Evolutionary conservation across 345 rosid genomes (phyloP).

Genomic region (Schrenkiella parvula): DNA sequence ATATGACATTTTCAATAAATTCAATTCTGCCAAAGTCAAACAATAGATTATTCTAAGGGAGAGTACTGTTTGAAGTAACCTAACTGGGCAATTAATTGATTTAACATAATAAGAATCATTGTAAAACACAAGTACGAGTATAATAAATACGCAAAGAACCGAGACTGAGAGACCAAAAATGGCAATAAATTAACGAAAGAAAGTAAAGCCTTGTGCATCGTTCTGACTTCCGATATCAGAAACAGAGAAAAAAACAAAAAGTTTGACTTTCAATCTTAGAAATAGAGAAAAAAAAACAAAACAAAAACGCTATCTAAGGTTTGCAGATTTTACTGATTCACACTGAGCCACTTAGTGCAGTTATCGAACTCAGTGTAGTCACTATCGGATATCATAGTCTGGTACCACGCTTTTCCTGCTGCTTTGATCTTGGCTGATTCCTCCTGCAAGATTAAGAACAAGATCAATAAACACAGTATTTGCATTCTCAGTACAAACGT

Average conservation of each 20-base stretch:
- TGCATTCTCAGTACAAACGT: no score
- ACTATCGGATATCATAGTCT: slow-evolving; percentile 67
- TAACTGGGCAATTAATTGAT: neutral
- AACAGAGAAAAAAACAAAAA: neutral
- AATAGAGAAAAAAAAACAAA: neutral
- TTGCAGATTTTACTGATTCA: slow-evolving; percentile 35
- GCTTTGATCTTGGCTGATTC: slow-evolving; percentile 55
- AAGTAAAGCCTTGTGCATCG: neutral
- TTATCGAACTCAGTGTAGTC: slow-evolving; percentile 69
- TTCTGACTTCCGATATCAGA: neutral
- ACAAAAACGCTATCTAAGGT: neutral
- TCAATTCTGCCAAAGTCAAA: neutral
- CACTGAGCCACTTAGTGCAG: slow-evolving; percentile 70
- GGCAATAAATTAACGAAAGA: neutral
- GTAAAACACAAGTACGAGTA: neutral
- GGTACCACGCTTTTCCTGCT: slow-evolving; percentile 81
- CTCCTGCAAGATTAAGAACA: slow-evolving; percentile 41
- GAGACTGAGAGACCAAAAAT: neutral
- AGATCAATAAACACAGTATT: neutral
- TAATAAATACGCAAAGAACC: neutral
- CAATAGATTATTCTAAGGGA: neutral
- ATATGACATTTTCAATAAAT: neutral
- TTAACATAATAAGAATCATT: neutral
- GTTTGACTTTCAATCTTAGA: no score
- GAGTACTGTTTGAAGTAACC: neutral